Base-by-base conservation (phyloP, 768 basidiomycete genomes). In the Daedalea quercina region DNA sequence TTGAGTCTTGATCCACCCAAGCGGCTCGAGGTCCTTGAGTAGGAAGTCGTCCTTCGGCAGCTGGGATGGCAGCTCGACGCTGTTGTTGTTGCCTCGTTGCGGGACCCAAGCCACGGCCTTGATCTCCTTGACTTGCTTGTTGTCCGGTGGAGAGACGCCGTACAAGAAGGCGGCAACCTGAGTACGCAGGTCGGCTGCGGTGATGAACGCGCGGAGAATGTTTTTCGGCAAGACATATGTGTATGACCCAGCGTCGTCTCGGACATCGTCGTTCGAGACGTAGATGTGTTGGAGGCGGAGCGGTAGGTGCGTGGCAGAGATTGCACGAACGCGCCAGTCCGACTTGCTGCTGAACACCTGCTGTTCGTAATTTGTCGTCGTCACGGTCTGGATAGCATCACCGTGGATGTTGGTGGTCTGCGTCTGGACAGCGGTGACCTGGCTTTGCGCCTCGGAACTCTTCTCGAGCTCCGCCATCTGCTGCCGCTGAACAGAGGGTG, bases 381-480 rank as follows among this genome's bases (percentile, higher is more conserved):
- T 99, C 6, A 94, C 85, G 1, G 90, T 91, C 67, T 94, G 90
- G 59, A 98, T 94, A 40, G 90, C 82, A 69, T 99, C 95, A 68
- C 96, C 96, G 60, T 96, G 94, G 53, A 96, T 82, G 67, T 98
- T 97, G 50, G 94, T 97, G 2, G 96, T 98, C 79, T 91, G 87
- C 76, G 94, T 98, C 70, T 97, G 93, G 43, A 97, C 75, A 22
- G 96, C 94, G 2, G 96, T 99, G 60, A 98, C 88, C 68, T 98
- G 95, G 45, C 82, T 81, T 57, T 93, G 91, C 0, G 96, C 94
- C 66, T 96, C 95, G 6, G 89, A 81, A 54, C 89, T 88, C 77
- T 98, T 98, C 70, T 99, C 96, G 50, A 99, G 74, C 67, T 98
- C 96, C 17, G 95, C 96, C 94, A 97, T 96, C 70, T 99, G 96